These are phyloP conservation scores for Tetracentron sinense DNA, from an alignment of 164 flowering plant genomes.

Conservation along the genomic window DNA sequence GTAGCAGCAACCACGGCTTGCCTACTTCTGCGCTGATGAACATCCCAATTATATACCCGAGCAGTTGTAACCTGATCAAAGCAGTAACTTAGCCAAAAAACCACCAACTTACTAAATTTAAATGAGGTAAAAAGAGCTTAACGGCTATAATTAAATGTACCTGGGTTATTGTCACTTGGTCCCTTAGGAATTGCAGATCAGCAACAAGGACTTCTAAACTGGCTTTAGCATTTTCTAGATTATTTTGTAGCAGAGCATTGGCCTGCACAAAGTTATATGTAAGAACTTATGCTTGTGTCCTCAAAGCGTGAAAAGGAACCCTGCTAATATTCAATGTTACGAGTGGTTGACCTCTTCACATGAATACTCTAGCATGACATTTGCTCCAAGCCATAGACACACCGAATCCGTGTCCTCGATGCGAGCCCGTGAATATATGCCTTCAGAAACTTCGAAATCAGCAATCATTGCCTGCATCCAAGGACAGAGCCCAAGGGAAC, in stretches of 20 bases:
- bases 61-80: not conserved
- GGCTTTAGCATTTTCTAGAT: conserved; percentile 87
- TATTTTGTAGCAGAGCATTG: conserved; percentile 55
- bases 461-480: conserved; percentile 59
- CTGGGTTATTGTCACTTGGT: conserved; percentile 87
- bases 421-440: conserved; percentile 82
- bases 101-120: too few relatives aligned
- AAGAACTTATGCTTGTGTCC: not conserved
- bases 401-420: conserved; percentile 71
- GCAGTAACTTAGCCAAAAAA: conserved; percentile 7
- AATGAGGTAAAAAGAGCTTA: too few relatives aligned
- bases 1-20: conserved; percentile 39
- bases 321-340: not conserved
- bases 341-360: conserved; percentile 24
- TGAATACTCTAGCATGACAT: conserved; percentile 88
- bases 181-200: conserved; percentile 78
- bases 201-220: conserved; percentile 79
- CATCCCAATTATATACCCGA: conserved; percentile 97
- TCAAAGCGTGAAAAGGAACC: not conserved
- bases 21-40: conserved; percentile 73
- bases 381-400: conserved; percentile 94
- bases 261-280: conserved; percentile 45
- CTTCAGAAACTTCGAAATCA: conserved; percentile 95
- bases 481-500: not conserved
- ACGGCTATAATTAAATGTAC: conserved; percentile 22